phyloP scores from a whole-genome alignment of 768 basidiomycete species.

The Sarcodon aspratus region DNA sequence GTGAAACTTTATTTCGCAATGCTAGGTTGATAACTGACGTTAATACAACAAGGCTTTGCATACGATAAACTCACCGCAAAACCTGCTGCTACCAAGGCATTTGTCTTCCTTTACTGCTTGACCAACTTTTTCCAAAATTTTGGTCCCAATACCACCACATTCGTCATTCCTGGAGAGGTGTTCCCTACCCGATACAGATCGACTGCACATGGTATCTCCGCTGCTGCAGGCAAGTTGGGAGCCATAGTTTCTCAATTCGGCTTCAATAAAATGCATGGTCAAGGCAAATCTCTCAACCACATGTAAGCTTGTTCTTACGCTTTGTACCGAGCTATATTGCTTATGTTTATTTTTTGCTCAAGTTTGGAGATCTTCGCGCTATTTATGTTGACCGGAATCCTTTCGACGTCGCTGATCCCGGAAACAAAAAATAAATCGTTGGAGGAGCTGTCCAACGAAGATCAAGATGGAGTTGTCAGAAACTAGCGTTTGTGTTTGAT shows the following conservation, averaged over 20 bases:
- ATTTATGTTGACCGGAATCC: constrained; percentile 80
- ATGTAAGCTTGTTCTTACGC: constrained; percentile 35
- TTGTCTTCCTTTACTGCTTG: constrained; percentile 80
- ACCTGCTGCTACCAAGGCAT: constrained; percentile 33
- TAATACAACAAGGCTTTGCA: constrained; percentile 63
- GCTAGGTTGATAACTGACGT: constrained; percentile 22
- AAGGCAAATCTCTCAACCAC: constrained; percentile 48
- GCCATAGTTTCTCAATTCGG: constrained; percentile 76
- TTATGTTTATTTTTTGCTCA: background rate
- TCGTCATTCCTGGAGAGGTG: constrained; percentile 70
- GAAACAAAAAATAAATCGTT: constrained; percentile 63
- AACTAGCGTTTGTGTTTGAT: constrained; percentile 20
- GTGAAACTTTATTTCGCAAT: constrained; percentile 1
- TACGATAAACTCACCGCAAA: constrained; percentile 46
- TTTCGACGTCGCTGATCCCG: constrained; percentile 69
- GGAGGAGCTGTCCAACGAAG: constrained; percentile 67
- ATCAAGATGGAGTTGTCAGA: constrained; percentile 48
- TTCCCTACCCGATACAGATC: constrained; percentile 88
- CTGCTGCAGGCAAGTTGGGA: constrained; percentile 74
- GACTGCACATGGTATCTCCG: constrained; percentile 76
- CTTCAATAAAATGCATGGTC: constrained; percentile 67
- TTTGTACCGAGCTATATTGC: background rate
- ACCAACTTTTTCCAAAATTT: constrained; percentile 89
- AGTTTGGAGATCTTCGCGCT: constrained; percentile 74
- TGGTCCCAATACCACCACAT: constrained; percentile 73